Evolutionary conservation across 257 asterid species (phyloP).

Genomic region (Penstemon newberryi): DNA sequence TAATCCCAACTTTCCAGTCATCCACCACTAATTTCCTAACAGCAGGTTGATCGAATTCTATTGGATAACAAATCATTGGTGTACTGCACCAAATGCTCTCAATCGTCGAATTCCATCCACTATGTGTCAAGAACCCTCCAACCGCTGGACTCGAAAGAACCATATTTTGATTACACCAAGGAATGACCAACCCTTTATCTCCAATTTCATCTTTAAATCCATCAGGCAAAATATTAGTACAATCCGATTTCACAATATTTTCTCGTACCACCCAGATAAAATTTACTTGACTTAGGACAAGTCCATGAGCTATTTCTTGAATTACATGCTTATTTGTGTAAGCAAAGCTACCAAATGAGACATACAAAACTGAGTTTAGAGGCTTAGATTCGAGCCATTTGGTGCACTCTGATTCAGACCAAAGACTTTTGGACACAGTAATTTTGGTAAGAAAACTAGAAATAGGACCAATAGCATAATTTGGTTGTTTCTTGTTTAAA

Average conservation of each 20-base stretch:
- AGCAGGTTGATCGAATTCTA: slow-evolving; percentile 27
- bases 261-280: slow-evolving; percentile 50
- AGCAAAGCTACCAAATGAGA: slow-evolving; percentile 42
- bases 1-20: slow-evolving; percentile 37
- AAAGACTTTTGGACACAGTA: slow-evolving; percentile 29
- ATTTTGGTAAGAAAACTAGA: slow-evolving; percentile 2
- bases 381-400: slow-evolving; percentile 38
- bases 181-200: slow-evolving; percentile 25
- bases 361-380: slow-evolving; percentile 34
- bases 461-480: slow-evolving; percentile 38
- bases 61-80: slow-evolving; percentile 33
- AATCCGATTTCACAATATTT: slow-evolving; percentile 27
- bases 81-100: slow-evolving; percentile 33
- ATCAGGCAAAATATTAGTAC: neutral
- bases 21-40: slow-evolving; percentile 35
- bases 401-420: slow-evolving; percentile 32
- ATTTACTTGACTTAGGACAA: slow-evolving; percentile 33
- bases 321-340: slow-evolving; percentile 18
- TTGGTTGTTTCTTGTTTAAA: slow-evolving; percentile 19
- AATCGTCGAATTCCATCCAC: slow-evolving; percentile 35
- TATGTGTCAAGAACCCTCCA: slow-evolving; percentile 32
- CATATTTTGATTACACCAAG: slow-evolving; percentile 24
- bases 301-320: slow-evolving; percentile 35
- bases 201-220: slow-evolving; percentile 8
- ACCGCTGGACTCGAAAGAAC: slow-evolving; percentile 25